Evolutionary conservation across 257 asterid species (phyloP), one percentile per base, ranked within the genome.

Genomic region (Ballota nigra): DNA sequence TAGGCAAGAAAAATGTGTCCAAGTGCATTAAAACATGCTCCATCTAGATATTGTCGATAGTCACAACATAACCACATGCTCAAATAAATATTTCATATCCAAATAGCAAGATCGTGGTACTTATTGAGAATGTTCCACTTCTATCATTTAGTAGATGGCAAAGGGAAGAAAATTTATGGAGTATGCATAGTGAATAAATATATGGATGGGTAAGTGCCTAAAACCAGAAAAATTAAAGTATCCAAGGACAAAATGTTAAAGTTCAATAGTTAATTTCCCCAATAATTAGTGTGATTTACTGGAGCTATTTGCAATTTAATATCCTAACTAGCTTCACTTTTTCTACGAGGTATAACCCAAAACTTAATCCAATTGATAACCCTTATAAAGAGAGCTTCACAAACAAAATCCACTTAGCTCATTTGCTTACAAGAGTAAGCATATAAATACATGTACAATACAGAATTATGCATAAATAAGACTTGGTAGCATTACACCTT

Each of bases 1-100:
- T 74, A 74, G n/a, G 56, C 63, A 45, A 58, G 57, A 45, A 67
- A 66, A 22, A 4, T 16, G 11, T 24, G 56, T 2, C 41, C 67
- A 53, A 3, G 16, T 47, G 60, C 79, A 68, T 34, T 59, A 58
- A 26, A 47, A 22, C 34, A 28, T 18, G 19, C 55, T 45, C 74
- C 33, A 53, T 24, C 65, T 11, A 53, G 38, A 64, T 70, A 66
- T 18, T 7, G 53, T 24, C 28, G 26, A 73, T 33, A 40, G 9
- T 13, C 45, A 45, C 45, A 47, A 64, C 29, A 29, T 18, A 71
- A 61, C 19, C n/a, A n/a, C n/a, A n/a, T n/a, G n/a, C n/a, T n/a
- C n/a, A n/a, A n/a, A n/a, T n/a, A n/a, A n/a, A n/a, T n/a, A n/a
- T n/a, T n/a, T n/a, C n/a, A n/a, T 26, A 26, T 26, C 2, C 3